These are phyloP conservation scores for Cotoneaster glaucophyllus DNA, from an alignment of 306 rosid species.

Conservation along the genomic window DNA sequence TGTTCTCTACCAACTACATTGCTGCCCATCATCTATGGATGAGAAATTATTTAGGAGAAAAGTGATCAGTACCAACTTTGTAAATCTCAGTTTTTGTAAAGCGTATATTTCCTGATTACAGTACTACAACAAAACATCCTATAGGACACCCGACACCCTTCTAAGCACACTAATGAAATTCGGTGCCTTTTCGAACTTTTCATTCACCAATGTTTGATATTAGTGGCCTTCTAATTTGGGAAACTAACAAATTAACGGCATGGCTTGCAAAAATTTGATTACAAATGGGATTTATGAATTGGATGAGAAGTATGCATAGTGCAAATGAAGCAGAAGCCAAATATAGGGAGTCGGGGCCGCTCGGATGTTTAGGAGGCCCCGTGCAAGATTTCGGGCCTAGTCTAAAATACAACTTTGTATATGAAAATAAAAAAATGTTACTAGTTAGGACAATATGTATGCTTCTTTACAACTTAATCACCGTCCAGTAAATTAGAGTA, in stretches of 20 bases:
- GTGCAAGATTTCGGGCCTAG: too few relatives aligned
- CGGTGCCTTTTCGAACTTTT: not conserved
- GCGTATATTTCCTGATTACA: not conserved
- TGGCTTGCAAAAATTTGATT: not conserved
- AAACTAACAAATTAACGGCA: too few relatives aligned
- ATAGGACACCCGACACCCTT: not conserved
- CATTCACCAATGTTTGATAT: not conserved
- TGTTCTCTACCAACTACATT: not conserved
- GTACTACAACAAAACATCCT: not conserved
- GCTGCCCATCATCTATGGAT: not conserved
- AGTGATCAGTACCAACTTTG: not conserved
- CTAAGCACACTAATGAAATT: not conserved
- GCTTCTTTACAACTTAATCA: too few relatives aligned
- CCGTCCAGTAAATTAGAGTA: too few relatives aligned
- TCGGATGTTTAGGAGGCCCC: too few relatives aligned
- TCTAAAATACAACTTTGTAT: too few relatives aligned
- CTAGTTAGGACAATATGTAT: too few relatives aligned
- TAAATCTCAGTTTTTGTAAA: not conserved
- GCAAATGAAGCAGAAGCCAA: conserved; percentile 19
- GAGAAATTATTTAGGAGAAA: not conserved
- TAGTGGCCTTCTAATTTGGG: not conserved
- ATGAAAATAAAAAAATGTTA: too few relatives aligned
- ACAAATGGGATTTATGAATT: not conserved
- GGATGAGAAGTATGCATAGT: not conserved
- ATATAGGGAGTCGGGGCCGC: not conserved